Base-by-base conservation (phyloP, 495 filamentous ascomycete species). In the Parachaetomium inaequale region DNA sequence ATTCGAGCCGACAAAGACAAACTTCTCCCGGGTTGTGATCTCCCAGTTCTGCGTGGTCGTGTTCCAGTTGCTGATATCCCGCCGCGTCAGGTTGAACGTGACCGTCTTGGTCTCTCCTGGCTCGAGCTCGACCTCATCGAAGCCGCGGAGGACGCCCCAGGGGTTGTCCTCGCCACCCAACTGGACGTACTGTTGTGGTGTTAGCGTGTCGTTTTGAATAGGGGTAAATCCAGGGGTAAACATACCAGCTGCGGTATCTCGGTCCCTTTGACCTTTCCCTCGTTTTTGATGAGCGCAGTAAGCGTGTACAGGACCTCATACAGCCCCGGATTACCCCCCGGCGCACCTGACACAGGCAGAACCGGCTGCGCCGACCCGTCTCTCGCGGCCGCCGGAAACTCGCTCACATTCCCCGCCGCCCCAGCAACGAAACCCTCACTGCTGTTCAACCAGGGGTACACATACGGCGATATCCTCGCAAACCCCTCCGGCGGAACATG, bases 21-120 rank as follows among this genome's bases (percentile, higher is more conserved):
- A 7, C 50, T 53, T 53, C 2, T 21, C 50, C 50, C 29, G 4
- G 31, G 34, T 29, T 2, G 50, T 53, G 17, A 53, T 53, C 10
- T 53, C 52, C 52, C 52, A 55, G 31, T 40, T 40, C 21, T 55
- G 52, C 7, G 31, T 26, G 17, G 34, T 26, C 21, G 34, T 40
- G 34, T 55, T 40, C 52, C 52, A 55, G 34, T 55, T 38, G 52
- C 52, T 55, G 11, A 55, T 19, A 10, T 55, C 52, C 11, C 52
- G 12, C 32, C 52, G 31, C 0, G 34, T 55, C 32, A 55, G 52
- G 32, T 38, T 38, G 52, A 55, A 55, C 2, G 21, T 38, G 19
- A 55, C 52, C 1, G 34, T 55, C 52, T 55, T 38, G 52, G 32
- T 40, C 52, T 55, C 34, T 17, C 34, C 52, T 1, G 52, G 32